These are phyloP conservation scores for Aspergillus oerlinghausenensis DNA, from an alignment of 2,329 filamentous ascomycete genomes.

Conservation along the genomic window DNA sequence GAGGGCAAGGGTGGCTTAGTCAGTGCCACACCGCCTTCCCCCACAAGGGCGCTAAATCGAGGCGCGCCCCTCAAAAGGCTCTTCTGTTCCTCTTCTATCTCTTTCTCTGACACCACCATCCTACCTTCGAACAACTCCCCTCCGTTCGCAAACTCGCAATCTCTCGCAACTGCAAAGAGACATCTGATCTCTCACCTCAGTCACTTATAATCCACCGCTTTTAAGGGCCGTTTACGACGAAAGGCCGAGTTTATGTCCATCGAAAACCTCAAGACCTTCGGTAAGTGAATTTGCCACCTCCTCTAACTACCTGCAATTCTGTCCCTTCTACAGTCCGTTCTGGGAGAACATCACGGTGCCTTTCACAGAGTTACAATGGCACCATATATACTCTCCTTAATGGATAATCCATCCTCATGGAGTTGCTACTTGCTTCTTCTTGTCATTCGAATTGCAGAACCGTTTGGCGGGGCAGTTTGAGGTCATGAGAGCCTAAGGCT, in stretches of 20 bases:
- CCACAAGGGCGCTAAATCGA: conserved; percentile 18
- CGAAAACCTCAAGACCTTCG: conserved; percentile 97
- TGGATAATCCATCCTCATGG: not conserved
- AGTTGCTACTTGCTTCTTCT: conserved; percentile 2
- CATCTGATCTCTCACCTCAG: conserved; percentile 27
- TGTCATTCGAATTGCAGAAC: conserved; percentile 4
- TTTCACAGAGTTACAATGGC: not conserved
- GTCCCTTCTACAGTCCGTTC: conserved; percentile 3
- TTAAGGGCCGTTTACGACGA: conserved; percentile 48
- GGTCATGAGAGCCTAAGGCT: conserved; percentile 26
- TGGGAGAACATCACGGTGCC: not conserved
- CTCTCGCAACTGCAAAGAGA: conserved; percentile 25
- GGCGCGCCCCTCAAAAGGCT: conserved; percentile 34
- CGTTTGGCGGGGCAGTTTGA: conserved; percentile 35
- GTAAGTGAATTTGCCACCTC: conserved; percentile 52
- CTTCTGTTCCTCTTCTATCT: conserved; percentile 25
- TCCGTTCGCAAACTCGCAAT: conserved; percentile 13
- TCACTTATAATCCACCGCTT: conserved; percentile 32
- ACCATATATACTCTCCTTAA: not conserved
- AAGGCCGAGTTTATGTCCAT: conserved; percentile 95
- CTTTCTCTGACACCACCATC: conserved; percentile 21
- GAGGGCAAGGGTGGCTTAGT: conserved; percentile 20
- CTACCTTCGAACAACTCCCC: not conserved
- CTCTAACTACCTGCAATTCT: conserved; percentile 7
- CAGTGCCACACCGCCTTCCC: conserved; percentile 30